Evolutionary conservation across 2,329 filamentous ascomycete species (phyloP), one percentile per base, ranked within the genome.

Genomic region (Trichoderma atrobrunneum): DNA sequence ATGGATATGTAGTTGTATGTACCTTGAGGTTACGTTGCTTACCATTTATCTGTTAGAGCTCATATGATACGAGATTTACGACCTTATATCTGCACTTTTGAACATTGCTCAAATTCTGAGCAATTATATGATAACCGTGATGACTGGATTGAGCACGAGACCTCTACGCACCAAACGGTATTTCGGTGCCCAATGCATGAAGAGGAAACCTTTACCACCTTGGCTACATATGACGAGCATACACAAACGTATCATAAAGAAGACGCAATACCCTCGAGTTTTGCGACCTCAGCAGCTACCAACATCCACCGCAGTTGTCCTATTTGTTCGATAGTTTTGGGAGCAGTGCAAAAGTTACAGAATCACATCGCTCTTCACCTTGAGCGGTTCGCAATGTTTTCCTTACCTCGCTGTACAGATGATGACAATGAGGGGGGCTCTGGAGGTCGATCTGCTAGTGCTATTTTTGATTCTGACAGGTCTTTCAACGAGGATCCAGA

Each of bases 41-140:
- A 68, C 26, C n/a, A 24, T 21, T 21, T 7, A 7, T 16, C 21
- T 18, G 6, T 7, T 43, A 72, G 70, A 54, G 70, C 70, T 7
- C 70, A 72, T 59, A 3, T 72, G 7, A 72, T 72, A 57, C 70
- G 54, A 10, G 70, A 72, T 48, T 30, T 72, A 28, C 54, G 70
- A 14, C 70, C 70, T 14, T 72, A 72, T 24, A 36, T 72, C 0
- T 72, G 70, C 8, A 72, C 70, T 3, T 72, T 39, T 21, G 70
- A 68, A 21, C n/a, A 62, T 3, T 72, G 70, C n/a, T n/a, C 10
- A 30, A 56, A 7, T 16, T n/a, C 70, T 10, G 51, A 51, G 10
- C 62, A 72, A n/a, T 16, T 72, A 5, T 72, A 72, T 16, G 70
- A 72, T 18, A 72, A 1, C 24, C 63, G 63, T 6, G 34, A 68